Evolutionary conservation across 345 rosid species (phyloP), one percentile per base, ranked within the genome.

Genomic region (Eucalyptus erythrocorys): DNA sequence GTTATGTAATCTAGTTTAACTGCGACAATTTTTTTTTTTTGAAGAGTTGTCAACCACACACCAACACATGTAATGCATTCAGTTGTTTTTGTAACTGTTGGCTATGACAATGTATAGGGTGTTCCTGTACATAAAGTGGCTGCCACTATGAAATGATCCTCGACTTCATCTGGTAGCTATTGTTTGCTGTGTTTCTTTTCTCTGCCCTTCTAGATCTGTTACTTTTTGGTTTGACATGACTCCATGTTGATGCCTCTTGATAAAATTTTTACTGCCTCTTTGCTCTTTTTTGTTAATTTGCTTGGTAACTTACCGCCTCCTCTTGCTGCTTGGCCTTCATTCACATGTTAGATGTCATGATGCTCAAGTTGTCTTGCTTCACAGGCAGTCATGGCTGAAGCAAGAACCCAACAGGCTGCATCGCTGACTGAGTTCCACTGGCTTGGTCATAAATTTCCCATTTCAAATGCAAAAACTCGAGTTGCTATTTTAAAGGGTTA

Each of bases 351-450:
- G 19, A 86, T 51, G 43, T 57, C 30, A 27, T 30, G 84, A 87
- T 34, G 30, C 40, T 48, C 37, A 27, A 61, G 30, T 48, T 66
- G 64, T 71, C 43, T 51, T 88, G 80, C 37, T 89, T 90, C 87
- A 88, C 92, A 98, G 99, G 99, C 97, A 91, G 99, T 92, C 88
- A 95, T 97, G 97, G 97, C 97, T 30, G 99, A 97, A 93, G 99
- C 98, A 87, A 97, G 99, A 93, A 94, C 99, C 87, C 99, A 98
- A 89, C 99, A 98, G 91, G 99, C 99, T 86, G 98, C 99, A 89
- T 97, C 99, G 27, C 91, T 98, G 93, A 98, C 99, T 19, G 99
- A 98, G 94, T 95, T 98, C 89, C 93, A 93, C 71, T 98, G 99
- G 99, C 99, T 98, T 92, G 99, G 99, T 86, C 95, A 96, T 92